Conservation (phyloP, 495 filamentous ascomycete species). For the Penicillium egyptiacum region DNA sequence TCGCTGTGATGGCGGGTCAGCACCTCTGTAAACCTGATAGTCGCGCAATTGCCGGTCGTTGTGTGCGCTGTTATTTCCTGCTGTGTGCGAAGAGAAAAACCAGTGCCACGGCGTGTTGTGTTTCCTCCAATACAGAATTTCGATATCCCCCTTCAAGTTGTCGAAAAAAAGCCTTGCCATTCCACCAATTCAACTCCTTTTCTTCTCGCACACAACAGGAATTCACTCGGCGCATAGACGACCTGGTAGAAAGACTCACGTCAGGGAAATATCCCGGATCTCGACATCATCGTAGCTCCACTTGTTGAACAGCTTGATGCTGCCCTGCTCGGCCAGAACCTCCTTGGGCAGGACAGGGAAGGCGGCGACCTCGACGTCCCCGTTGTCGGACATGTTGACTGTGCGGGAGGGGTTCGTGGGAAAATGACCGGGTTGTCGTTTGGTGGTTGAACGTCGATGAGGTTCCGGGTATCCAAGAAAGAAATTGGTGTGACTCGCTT, state of each 20-base stretch:
- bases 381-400: constrained; percentile 89
- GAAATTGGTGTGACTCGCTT: constrained; percentile 50
- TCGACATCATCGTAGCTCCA: constrained; percentile 99
- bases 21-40: constrained; percentile 12
- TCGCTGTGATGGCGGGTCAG: constrained; percentile 60
- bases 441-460: constrained; percentile 34
- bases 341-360: constrained; percentile 93
- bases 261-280: constrained; percentile 98
- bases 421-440: constrained; percentile 47
- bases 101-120: not conserved
- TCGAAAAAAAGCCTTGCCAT: constrained; percentile 15
- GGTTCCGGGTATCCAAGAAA: constrained; percentile 20
- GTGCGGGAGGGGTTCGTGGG: constrained; percentile 44
- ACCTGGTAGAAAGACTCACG: constrained; percentile 65
- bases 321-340: constrained; percentile 83
- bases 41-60: constrained; percentile 4
- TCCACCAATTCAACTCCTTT: constrained; percentile 5
- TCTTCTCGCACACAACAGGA: constrained; percentile 20
- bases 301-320: constrained; percentile 96
- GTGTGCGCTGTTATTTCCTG: constrained; percentile 5
- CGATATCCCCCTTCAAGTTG: constrained; percentile 2
- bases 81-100: constrained; percentile 8
- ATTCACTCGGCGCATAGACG: constrained; percentile 18
- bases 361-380: constrained; percentile 84
- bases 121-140: constrained; percentile 10